These are phyloP conservation scores for Mycena crocata DNA, from an alignment of 768 basidiomycete genomes.

Conservation along the genomic window DNA sequence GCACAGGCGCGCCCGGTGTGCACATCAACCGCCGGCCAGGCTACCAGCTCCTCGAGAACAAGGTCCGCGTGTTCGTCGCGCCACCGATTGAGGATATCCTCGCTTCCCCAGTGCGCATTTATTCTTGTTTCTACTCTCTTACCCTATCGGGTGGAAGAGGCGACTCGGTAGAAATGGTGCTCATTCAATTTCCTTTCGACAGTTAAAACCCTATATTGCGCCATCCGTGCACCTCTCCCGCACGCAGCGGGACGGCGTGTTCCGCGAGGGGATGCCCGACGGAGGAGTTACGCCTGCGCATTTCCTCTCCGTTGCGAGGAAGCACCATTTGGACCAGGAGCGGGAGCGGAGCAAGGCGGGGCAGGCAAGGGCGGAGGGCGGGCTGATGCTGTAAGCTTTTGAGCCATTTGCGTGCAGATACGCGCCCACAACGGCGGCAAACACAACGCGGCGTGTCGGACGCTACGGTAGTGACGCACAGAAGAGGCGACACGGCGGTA, in stretches of 20 bases:
- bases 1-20: slow-evolving; percentile 90
- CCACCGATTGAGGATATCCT: slow-evolving; percentile 76
- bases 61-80: slow-evolving; percentile 87
- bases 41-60: slow-evolving; percentile 83
- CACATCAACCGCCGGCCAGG: slow-evolving; percentile 85
- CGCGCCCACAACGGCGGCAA: too few species aligned
- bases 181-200: too few species aligned
- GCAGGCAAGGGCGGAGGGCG: background rate
- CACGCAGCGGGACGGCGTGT: slow-evolving; percentile 48
- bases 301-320: slow-evolving; percentile 54
- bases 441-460: too few species aligned
- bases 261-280: slow-evolving; percentile 52
- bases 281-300: slow-evolving; percentile 57
- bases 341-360: background rate
- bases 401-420: too few species aligned
- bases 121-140: too few species aligned
- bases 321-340: background rate
- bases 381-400: too few species aligned
- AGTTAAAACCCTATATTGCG: slow-evolving; percentile 82
- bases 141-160: too few species aligned
- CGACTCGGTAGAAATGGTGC: too few species aligned
- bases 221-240: slow-evolving; percentile 52
- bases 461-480: too few species aligned
- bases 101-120: slow-evolving; percentile 61
- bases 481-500: too few species aligned